These are phyloP conservation scores for Dryadomyces quercus-mongolicae DNA, from an alignment of 2,329 filamentous ascomycete genomes.

Conservation along the genomic window DNA sequence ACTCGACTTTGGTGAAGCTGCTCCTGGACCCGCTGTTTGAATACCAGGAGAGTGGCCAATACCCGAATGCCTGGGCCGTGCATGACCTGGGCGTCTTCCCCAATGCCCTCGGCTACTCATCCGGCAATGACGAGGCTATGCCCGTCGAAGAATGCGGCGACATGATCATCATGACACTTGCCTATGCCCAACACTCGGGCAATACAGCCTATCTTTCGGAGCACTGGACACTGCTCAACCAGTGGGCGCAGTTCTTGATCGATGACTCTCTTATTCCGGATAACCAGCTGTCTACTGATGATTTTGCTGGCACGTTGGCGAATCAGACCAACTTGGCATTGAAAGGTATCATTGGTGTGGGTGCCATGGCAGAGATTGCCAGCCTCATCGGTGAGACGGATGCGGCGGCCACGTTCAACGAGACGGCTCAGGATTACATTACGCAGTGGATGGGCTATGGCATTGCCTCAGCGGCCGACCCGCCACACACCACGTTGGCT, in stretches of 20 bases:
- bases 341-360: slow-evolving; percentile 67
- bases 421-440: slow-evolving; percentile 42
- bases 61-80: slow-evolving; percentile 67
- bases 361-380: slow-evolving; percentile 62
- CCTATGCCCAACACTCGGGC: slow-evolving; percentile 45
- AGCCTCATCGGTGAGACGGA: slow-evolving; percentile 44
- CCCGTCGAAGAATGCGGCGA: slow-evolving; percentile 61
- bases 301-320: slow-evolving; percentile 63
- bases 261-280: slow-evolving; percentile 57
- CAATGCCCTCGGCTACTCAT: slow-evolving; percentile 57
- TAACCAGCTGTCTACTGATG: slow-evolving; percentile 65
- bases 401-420: slow-evolving; percentile 11
- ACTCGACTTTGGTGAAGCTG: slow-evolving; percentile 65
- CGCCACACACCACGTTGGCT: slow-evolving; percentile 60
- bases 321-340: slow-evolving; percentile 65
- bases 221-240: slow-evolving; percentile 58
- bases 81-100: slow-evolving; percentile 65
- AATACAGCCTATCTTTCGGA: slow-evolving; percentile 33
- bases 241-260: slow-evolving; percentile 64
- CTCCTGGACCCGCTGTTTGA: slow-evolving; percentile 67
- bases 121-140: slow-evolving; percentile 59
- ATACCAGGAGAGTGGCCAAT: slow-evolving; percentile 67
- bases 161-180: slow-evolving; percentile 54
- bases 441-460: slow-evolving; percentile 59
- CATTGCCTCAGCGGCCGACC: slow-evolving; percentile 50